Evolutionary conservation across 148 eudicot genomes (phyloP), one percentile per base, ranked within the genome.

Genomic region (Limonium bicolor): DNA sequence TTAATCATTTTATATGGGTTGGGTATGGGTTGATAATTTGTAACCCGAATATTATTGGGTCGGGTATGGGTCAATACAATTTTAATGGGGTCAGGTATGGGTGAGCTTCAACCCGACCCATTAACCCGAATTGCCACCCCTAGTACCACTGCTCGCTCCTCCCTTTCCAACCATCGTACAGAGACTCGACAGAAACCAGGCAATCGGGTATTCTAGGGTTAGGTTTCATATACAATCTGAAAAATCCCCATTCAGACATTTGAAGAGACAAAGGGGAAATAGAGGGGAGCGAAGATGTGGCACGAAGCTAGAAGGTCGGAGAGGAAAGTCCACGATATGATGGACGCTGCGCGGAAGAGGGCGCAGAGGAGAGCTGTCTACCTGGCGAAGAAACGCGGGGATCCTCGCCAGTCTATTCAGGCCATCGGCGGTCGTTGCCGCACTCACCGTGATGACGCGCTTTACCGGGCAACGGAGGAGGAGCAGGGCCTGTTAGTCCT

Each of bases 221-320:
- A 58, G 69, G 64, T 55, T 38, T 64, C 52, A 17, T 36, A 30
- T 26, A 7, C 18, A 7, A 27, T 25, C 37, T 33, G 24, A 27
- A 50, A 6, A 25, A 24, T 20, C 35, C 21, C 27, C 16, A 46
- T 56, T 17, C 34, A 40, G 24, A 32, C 39, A 18, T 30, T 2
- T 33, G 27, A 30, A 23, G 67, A 60, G 24, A 25, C 12, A 19
- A 23, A 27, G 21, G n/a, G n/a, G n/a, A n/a, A n/a, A n/a, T n/a
- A n/a, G n/a, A n/a, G n/a, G n/a, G 7, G 16, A 29, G 54, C 12
- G 36, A 61, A 47, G 66, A 90, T 85, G 99, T 90, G 99, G 99
- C 95, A 90, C 59, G 99, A 90, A 64, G 95, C 95, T 11, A 63
- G 97, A 34, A 71, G 93, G 56, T 90, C 97, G 70, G 97, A 90